Percentiles rank a stretch among this genome's conserved stretches.
Evolutionary conservation across 2,329 filamentous ascomycete species (phyloP).

Genomic region (Cytospora schulzeri): DNA sequence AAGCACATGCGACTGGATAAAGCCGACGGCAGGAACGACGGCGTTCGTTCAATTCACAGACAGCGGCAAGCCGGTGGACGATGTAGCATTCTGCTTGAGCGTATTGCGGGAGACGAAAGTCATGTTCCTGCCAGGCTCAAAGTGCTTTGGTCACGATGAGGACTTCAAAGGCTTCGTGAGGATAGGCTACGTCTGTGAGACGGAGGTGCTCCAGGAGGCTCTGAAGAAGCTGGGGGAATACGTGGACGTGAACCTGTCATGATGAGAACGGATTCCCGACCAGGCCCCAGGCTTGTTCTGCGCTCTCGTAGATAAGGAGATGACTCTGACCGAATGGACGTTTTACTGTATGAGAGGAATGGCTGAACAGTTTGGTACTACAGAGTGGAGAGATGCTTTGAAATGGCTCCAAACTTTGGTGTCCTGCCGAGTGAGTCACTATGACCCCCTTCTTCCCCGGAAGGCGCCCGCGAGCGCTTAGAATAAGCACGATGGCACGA

Average conservation of each 20-base stretch:
- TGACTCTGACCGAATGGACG: background rate
- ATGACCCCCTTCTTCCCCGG: no score
- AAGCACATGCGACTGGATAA: slow-evolving; percentile 68
- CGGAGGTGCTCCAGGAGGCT: slow-evolving; percentile 67
- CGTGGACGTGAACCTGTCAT: slow-evolving; percentile 39
- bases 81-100: slow-evolving; percentile 70
- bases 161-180: slow-evolving; percentile 73
- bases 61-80: slow-evolving; percentile 64
- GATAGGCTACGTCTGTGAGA: slow-evolving; percentile 75
- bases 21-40: slow-evolving; percentile 77
- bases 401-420: background rate
- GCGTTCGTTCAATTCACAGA: slow-evolving; percentile 73
- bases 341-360: background rate
- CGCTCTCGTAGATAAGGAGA: background rate
- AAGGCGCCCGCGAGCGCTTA: background rate
- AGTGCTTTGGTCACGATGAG: slow-evolving; percentile 67
- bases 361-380: background rate
- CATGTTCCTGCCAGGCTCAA: slow-evolving; percentile 72
- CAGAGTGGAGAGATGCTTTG: background rate
- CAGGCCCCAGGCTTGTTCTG: background rate
- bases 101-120: slow-evolving; percentile 71
- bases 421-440: no score
- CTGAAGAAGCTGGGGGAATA: slow-evolving; percentile 54
- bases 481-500: background rate
- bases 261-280: background rate